A percentile compares a stretch with the other conserved stretches of the same genome.
Conservation (phyloP, 179 eudicot genomes). For the Silene coronaria region DNA sequence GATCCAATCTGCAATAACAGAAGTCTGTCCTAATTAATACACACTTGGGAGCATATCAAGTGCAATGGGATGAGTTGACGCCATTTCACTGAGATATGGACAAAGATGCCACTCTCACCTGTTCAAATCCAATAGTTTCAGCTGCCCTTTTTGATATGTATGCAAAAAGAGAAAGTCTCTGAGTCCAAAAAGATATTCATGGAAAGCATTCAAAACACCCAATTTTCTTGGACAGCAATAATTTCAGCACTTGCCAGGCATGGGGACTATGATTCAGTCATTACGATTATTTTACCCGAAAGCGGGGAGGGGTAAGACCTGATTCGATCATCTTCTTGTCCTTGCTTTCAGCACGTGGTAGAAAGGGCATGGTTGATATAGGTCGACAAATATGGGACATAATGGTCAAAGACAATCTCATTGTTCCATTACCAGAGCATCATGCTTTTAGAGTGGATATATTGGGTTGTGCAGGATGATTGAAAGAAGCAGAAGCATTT, state of each 20-base stretch:
- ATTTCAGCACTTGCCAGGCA: constrained; percentile 78
- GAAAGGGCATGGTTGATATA: constrained; percentile 75
- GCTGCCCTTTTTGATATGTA: constrained; percentile 88
- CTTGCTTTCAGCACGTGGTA: constrained; percentile 69
- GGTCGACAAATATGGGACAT: constrained; percentile 64
- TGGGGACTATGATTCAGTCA: constrained; percentile 74
- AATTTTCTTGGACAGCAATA: constrained; percentile 86
- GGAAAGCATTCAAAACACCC: constrained; percentile 43
- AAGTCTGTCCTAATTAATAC: constrained; percentile 53
- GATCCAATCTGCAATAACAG: constrained; percentile 37
- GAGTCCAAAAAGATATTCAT: constrained; percentile 58
- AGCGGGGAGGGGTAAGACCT: constrained; percentile 43
- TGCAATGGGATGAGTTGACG: constrained; percentile 73
- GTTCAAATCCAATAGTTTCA: constrained; percentile 43
- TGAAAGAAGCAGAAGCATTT: constrained; percentile 75
- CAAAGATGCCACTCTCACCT: constrained; percentile 62
- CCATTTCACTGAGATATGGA: constrained; percentile 61
- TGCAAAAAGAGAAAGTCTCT: constrained; percentile 77
- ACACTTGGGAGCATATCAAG: constrained; percentile 74
- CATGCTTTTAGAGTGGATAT: constrained; percentile 83
- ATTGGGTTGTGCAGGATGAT: constrained; percentile 78
- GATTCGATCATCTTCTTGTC: constrained; percentile 76
- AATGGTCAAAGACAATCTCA: constrained; percentile 43
- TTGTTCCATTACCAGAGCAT: constrained; percentile 63
- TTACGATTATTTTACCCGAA: constrained; percentile 50